A percentile compares a stretch with the other conserved stretches of the same genome.
Evolutionary conservation across 345 rosid genomes (phyloP).

Genomic region (Acer yangbiense): DNA sequence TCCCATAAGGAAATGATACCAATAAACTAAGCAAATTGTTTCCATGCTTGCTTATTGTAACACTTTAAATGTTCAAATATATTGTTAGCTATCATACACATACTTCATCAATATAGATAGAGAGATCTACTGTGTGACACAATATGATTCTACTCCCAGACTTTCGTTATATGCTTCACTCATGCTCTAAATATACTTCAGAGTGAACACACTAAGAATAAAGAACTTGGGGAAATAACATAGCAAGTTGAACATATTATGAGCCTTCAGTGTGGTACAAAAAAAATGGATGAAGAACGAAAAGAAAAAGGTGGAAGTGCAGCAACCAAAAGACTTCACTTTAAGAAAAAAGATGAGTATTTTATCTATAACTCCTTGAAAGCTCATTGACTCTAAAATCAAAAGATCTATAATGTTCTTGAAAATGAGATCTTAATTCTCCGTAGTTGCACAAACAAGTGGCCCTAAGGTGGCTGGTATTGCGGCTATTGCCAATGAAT

Average conservation of each 20-base stretch:
- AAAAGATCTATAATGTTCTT: background rate
- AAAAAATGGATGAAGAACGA: background rate
- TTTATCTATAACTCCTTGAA: background rate
- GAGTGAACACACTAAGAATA: background rate
- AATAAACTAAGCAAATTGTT: constrained; percentile 1
- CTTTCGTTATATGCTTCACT: background rate
- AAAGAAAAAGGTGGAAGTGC: background rate
- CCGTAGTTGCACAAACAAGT: no score
- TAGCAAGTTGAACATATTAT: background rate
- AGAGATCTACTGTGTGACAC: background rate
- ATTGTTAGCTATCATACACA: background rate
- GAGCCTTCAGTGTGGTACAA: background rate
- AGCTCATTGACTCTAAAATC: background rate
- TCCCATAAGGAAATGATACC: background rate
- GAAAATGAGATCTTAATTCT: constrained; percentile 1
- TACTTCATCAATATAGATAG: background rate
- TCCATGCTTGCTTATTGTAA: background rate
- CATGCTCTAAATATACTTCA: background rate
- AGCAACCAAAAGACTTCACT: background rate
- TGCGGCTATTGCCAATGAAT: background rate
- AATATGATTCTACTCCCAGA: background rate
- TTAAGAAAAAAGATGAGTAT: background rate
- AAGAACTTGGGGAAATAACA: background rate
- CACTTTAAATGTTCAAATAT: no score
- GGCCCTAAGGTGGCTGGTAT: background rate